Percentiles rank a stretch among this genome's conserved stretches.
Evolutionary conservation across 306 rosid species (phyloP).

Genomic region (Sphenostylis stenocarpa): DNA sequence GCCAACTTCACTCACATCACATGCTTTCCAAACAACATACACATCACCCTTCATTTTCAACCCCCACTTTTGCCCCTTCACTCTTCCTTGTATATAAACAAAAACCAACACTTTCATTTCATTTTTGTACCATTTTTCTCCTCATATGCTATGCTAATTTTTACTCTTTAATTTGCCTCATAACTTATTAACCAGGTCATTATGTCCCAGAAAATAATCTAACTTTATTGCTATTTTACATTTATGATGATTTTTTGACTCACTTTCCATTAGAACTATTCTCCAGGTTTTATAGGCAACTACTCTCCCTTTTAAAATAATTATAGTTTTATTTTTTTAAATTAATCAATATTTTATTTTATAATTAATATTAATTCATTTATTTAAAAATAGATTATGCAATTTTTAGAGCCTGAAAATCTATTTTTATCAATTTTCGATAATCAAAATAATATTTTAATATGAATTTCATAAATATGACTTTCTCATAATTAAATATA

Average conservation of each 20-base stretch:
- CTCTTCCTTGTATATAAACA: not conserved
- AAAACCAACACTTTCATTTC: not conserved
- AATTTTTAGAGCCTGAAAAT: no score
- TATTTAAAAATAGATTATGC: no score
- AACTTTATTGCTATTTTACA: not conserved
- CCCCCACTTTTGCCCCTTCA: constrained; percentile 18
- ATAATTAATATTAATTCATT: no score
- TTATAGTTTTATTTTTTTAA: no score
- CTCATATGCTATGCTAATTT: not conserved
- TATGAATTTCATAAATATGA: no score
- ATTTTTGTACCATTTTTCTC: not conserved
- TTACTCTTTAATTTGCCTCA: not conserved
- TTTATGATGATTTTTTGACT: not conserved
- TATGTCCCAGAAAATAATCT: not conserved
- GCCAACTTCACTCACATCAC: constrained; percentile 31
- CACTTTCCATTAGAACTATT: no score
- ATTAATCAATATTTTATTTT: no score
- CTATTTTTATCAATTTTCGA: no score
- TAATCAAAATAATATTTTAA: no score
- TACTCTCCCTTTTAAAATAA: no score
- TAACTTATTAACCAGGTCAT: not conserved
- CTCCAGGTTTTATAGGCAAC: no score
- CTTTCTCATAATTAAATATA: no score
- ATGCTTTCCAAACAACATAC: constrained; percentile 13
- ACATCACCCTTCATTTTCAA: not conserved